Evolutionary conservation across 352 stramenopile genomes (phyloP), one percentile per base, ranked within the genome.

Genomic region (Phytophthora aleatoria): DNA sequence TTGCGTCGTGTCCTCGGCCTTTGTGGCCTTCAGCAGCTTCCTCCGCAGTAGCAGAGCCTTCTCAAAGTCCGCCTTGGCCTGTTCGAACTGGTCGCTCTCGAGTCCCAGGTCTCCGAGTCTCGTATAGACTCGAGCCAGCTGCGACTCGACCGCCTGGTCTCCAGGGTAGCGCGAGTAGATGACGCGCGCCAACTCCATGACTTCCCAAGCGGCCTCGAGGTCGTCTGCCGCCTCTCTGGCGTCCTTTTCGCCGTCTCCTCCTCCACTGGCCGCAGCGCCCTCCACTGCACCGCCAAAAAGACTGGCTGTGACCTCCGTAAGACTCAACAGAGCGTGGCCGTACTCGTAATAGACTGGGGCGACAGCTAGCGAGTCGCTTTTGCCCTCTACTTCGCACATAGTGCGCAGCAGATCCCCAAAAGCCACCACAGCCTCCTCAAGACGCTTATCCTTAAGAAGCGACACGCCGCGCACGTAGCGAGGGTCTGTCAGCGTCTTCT

Each of bases 331-430:
- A 27, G 87, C 77, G 64, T 96, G 82, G 41, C 87, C 87, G 56
- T 96, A 94, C 61, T 92, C 79, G 60, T 94, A 93, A 62, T 94
- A 96, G 27, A 91, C 79, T 3, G 83, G 83, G 12, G 83, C 83
- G 2, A 89, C 71, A 1, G 59, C 69, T 15, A 95, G 67, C 57
- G 81, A 82, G 53, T 95, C 87, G 24, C 71, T 63, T 45, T 91
- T 77, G 45, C 87, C 69, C 70, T 95, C 84, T 6, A 72, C 74
- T 62, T 95, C 87, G 56, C 83, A 94, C 81, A 92, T 85, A 38
- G 80, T 92, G 57, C 83, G 83, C 53, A 95, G 72, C 38, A 93
- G 71, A 67, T 95, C 87, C 38, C 82, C 85, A 50, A 90, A 90
- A 33, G 77, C 68, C 41, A 82, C 82, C 30, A 95, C 75, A n/a